Evolutionary conservation across 495 filamentous ascomycete genomes (phyloP).

Genomic region (Chaetomium fimeti): DNA sequence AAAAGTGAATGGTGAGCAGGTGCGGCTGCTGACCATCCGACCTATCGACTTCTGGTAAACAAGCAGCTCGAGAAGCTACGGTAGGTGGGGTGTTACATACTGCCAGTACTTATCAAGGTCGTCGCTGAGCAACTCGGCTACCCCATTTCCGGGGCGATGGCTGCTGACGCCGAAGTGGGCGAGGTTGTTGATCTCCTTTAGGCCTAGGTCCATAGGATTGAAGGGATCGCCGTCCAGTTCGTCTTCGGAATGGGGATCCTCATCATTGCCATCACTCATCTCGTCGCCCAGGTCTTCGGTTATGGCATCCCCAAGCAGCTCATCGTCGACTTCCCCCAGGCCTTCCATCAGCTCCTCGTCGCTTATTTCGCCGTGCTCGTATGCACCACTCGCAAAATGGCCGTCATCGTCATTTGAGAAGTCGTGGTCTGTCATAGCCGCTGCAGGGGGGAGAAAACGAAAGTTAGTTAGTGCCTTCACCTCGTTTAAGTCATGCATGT

Average conservation of each 20-base stretch:
- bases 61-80: neutral
- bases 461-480: slow-evolving; percentile 30
- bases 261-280: slow-evolving; percentile 26
- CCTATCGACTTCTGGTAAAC: slow-evolving; percentile 30
- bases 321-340: slow-evolving; percentile 21
- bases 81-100: slow-evolving; percentile 38
- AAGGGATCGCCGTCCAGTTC: slow-evolving; percentile 33
- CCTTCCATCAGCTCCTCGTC: slow-evolving; percentile 21
- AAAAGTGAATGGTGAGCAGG: slow-evolving; percentile 89
- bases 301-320: slow-evolving; percentile 31
- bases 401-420: slow-evolving; percentile 26
- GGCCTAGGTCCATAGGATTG: slow-evolving; percentile 49
- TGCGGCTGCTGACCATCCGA: slow-evolving; percentile 96
- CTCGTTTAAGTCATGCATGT: slow-evolving; percentile 29
- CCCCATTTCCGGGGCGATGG: slow-evolving; percentile 86
- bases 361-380: slow-evolving; percentile 3
- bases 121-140: slow-evolving; percentile 77
- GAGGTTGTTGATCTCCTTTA: slow-evolving; percentile 92
- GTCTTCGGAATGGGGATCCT: slow-evolving; percentile 34
- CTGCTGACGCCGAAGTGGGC: slow-evolving; percentile 91
- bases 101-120: slow-evolving; percentile 88
- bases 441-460: slow-evolving; percentile 6
- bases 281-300: slow-evolving; percentile 28
- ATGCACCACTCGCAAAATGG: neutral
- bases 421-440: slow-evolving; percentile 14